phyloP scores from a whole-genome alignment of 306 rosid genomes.

The Cicer judaicum region DNA sequence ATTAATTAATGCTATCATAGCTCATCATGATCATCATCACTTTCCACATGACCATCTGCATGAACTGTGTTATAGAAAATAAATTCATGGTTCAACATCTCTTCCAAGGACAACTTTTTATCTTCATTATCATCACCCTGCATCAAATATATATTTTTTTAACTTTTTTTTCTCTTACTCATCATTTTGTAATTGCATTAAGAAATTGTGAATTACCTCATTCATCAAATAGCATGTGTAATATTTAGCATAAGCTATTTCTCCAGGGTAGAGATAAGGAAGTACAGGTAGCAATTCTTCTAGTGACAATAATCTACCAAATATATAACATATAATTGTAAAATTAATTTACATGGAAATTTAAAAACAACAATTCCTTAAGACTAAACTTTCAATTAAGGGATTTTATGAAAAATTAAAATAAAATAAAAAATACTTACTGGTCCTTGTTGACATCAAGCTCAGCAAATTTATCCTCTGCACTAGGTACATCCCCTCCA shows the following conservation, averaged over 20 bases:
- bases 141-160: neutral
- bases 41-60: slow-evolving; percentile 34
- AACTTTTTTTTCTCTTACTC: neutral
- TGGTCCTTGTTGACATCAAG: slow-evolving; percentile 71
- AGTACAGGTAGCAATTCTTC: slow-evolving; percentile 56
- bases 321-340: too few relatives aligned
- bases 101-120: slow-evolving; percentile 57
- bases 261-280: slow-evolving; percentile 74
- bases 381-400: neutral
- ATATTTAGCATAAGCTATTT: slow-evolving; percentile 66
- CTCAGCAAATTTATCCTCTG: slow-evolving; percentile 58
- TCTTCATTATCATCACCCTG: slow-evolving; percentile 83
- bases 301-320: too few relatives aligned
- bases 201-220: slow-evolving; percentile 52
- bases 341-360: too few relatives aligned
- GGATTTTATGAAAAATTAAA: neutral
- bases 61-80: slow-evolving; percentile 57
- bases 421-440: slow-evolving; percentile 50
- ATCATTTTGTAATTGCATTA: neutral
- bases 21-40: slow-evolving; percentile 51
- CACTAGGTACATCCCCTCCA: slow-evolving; percentile 43
- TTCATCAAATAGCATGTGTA: slow-evolving; percentile 60
- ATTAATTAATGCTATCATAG: slow-evolving; percentile 33
- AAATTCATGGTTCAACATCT: slow-evolving; percentile 71
- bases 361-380: neutral